Conservation (phyloP, 139 green algal genomes). For the Mychonastes homosphaera region DNA sequence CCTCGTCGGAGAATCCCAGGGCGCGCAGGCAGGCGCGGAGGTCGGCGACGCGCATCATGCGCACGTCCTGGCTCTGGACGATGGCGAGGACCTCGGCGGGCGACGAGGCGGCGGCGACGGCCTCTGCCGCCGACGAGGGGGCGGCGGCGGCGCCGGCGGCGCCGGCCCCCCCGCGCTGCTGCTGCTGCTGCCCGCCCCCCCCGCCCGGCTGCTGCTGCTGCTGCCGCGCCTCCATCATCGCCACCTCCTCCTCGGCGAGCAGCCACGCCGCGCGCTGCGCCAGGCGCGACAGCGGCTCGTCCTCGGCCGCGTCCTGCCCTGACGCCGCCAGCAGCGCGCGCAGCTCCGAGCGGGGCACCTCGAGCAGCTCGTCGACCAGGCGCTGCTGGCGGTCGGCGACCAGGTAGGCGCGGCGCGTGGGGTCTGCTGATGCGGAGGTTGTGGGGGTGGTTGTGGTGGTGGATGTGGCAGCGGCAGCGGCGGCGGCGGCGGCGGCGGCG, state of each 20-base stretch:
- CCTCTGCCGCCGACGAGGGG: no score
- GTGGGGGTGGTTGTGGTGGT: no score
- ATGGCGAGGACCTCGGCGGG: conserved; percentile 13
- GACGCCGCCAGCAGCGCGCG: no score
- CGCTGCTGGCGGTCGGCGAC: conserved; percentile 20
- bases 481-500: background rate
- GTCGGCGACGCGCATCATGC: conserved; percentile 16
- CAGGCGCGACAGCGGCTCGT: no score
- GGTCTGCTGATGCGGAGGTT: no score
- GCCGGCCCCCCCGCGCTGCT: background rate
- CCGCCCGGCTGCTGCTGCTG: background rate
- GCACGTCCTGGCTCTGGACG: conserved; percentile 6
- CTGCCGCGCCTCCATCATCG: conserved; percentile 17
- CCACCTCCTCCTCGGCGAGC: conserved; percentile 19
- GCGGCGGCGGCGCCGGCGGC: background rate
- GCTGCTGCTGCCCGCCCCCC: background rate
- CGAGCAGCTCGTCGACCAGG: conserved; percentile 15
- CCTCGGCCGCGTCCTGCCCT: no score
- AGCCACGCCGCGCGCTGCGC: conserved; percentile 22
- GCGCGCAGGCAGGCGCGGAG: conserved; percentile 3
- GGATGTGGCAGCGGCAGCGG: background rate
- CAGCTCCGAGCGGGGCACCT: background rate
- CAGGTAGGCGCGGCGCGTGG: conserved; percentile 14
- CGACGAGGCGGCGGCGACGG: background rate
- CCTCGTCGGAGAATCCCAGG: conserved; percentile 16